Evolutionary conservation across 78 protist genomes (phyloP).

Genomic region (Pigoraptor vietnamica): DNA sequence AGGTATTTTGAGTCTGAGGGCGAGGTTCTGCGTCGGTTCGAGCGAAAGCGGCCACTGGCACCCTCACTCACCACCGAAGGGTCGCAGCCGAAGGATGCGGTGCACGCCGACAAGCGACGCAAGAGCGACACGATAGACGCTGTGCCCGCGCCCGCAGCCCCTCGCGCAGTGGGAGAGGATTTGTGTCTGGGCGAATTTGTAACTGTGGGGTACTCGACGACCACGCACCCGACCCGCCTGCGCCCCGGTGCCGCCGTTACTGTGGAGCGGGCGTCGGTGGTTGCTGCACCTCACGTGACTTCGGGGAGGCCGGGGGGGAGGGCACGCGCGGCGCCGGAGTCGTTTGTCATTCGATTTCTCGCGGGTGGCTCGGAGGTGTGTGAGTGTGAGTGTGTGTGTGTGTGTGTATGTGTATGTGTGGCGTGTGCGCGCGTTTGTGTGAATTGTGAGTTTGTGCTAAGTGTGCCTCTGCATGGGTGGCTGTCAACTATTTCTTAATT

Average conservation of each 20-base stretch:
- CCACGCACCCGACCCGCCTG: not conserved
- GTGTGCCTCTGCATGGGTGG: no score
- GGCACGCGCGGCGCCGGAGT: not conserved
- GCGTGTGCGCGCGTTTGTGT: no score
- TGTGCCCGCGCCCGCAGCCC: not conserved
- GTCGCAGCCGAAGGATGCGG: not conserved
- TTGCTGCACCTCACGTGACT: not conserved
- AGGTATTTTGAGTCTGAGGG: not conserved
- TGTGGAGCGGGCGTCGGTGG: not conserved
- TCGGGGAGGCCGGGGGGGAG: not conserved
- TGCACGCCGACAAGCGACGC: not conserved
- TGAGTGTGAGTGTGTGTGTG: not conserved
- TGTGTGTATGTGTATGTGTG: no score
- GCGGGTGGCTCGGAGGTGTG: not conserved
- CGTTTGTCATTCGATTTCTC: not conserved
- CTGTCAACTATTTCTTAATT: no score
- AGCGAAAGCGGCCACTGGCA: not conserved
- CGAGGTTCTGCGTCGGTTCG: not conserved
- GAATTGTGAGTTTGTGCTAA: no score
- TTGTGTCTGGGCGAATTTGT: not conserved
- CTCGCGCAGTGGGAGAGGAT: not conserved
- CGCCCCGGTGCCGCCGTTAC: not conserved
- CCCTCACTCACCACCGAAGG: not conserved
- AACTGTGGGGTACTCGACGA: not conserved
- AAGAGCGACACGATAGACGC: not conserved